A percentile compares a stretch with the other conserved stretches of the same genome.
Evolutionary conservation across 2,329 filamentous ascomycete species (phyloP).

Genomic region (Trichoderma polysporum): DNA sequence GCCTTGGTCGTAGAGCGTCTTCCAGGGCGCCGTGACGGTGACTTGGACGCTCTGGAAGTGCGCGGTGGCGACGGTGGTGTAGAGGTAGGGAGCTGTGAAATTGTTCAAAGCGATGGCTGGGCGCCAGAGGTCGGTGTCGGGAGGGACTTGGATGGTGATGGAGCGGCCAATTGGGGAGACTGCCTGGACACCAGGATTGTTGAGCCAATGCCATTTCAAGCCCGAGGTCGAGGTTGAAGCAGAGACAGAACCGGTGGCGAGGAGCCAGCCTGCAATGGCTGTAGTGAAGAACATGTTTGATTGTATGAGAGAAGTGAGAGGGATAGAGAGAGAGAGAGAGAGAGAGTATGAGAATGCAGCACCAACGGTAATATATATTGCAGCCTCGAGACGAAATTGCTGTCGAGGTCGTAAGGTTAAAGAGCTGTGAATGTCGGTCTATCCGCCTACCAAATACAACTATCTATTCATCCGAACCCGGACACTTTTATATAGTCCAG

Average conservation of each 20-base stretch:
- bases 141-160: constrained; percentile 23
- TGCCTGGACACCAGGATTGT: constrained; percentile 12
- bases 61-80: constrained; percentile 18
- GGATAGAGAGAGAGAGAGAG: neutral
- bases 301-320: neutral
- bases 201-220: constrained; percentile 20
- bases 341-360: no score
- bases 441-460: neutral
- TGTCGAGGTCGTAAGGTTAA: neutral
- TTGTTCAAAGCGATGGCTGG: constrained; percentile 21
- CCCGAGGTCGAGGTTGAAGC: neutral
- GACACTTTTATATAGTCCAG: neutral
- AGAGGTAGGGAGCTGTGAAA: constrained; percentile 24
- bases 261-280: neutral
- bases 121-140: constrained; percentile 25
- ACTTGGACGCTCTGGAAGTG: constrained; percentile 23
- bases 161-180: constrained; percentile 19
- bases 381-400: neutral
- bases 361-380: neutral
- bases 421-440: neutral
- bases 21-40: constrained; percentile 23
- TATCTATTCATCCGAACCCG: neutral
- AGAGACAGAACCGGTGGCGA: neutral
- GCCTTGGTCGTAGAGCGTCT: constrained; percentile 26
- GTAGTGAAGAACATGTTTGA: constrained; percentile 2